Evolutionary conservation across 2,329 filamentous ascomycete species (phyloP), one percentile per base, ranked within the genome.

Genomic region (Cercospora brassicicola): DNA sequence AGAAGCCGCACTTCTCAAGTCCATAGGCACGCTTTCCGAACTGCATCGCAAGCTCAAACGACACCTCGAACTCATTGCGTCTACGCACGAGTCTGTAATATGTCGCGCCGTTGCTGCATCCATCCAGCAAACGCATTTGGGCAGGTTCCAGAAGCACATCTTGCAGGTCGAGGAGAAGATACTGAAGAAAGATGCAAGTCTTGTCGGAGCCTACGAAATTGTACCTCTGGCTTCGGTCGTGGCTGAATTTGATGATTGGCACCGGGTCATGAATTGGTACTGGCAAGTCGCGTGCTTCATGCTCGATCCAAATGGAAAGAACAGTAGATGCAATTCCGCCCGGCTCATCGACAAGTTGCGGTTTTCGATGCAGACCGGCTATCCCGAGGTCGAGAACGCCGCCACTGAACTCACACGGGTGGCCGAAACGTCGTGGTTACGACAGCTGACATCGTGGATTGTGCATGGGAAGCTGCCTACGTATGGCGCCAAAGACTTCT

Each of bases 151-250:
- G 78, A 85, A 86, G 55, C 93, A 93, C 77, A 89, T 98, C 4
- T 83, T 98, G 8, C 88, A 93, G 64, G 92, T 97, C 3, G 95
- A 99, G 80, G 87, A 86, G 66, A 86, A 86, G 11, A 91, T 99
- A 28, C 81, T 98, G 61, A 86, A 85, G 56, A 88, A 89, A 74
- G 93, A 97, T 82, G 86, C 93, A 2, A 87, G 84, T 6, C 87
- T 92, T 67, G 94, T 98, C 1, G 94, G 94, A 51, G 94, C 92
- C 0, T 97, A 97, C 78, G 91, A 94, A 69, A 96, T 97, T 70
- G 94, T 98, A 23, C 94, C 95, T 2, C 81, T 99, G 73, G 96
- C 95, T 60, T 90, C 90, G 1, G 86, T 98, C 20, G 89, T 96
- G 30, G 87, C 86, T 4, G 91, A 95, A 76, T 97, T 98, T 75